These are phyloP conservation scores for Chlorella sp. DNA, from an alignment of 139 green algal species.

Conservation along the genomic window DNA sequence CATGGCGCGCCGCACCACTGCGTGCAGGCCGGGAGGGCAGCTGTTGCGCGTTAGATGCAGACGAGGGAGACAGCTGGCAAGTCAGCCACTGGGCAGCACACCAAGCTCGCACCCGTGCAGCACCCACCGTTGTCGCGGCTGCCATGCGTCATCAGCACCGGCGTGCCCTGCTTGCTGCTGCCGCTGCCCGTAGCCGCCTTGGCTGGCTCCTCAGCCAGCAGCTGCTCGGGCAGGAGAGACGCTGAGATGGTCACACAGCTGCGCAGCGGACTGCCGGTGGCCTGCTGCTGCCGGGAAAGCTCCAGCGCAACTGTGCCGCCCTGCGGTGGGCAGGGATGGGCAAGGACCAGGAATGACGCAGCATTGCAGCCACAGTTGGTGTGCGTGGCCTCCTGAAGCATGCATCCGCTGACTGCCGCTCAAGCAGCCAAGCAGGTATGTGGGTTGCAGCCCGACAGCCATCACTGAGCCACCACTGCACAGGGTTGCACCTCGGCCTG, in stretches of 20 bases:
- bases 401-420: too few relatives aligned
- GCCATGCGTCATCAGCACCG: slow-evolving; percentile 9
- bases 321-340: slow-evolving; percentile 10
- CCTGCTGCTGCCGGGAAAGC: slow-evolving; percentile 21
- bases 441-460: too few relatives aligned
- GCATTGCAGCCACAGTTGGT: too few relatives aligned
- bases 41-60: too few relatives aligned
- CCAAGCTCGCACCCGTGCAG: too few relatives aligned
- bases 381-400: too few relatives aligned
- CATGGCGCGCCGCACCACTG: background rate
- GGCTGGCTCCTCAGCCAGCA: background rate
- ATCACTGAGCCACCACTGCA: too few relatives aligned
- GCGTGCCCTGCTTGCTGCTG: background rate
- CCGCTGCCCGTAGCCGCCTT: background rate
- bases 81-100: too few relatives aligned
- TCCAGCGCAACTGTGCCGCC: slow-evolving; percentile 49
- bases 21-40: background rate
- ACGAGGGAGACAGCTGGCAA: too few relatives aligned
- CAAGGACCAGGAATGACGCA: background rate
- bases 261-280: background rate
- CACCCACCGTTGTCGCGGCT: background rate
- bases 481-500: too few relatives aligned
- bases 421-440: too few relatives aligned
- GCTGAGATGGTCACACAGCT: slow-evolving; percentile 26
- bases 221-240: slow-evolving; percentile 18